Base-by-base conservation (phyloP, 495 filamentous ascomycete species). In the Ramalina peruviana region DNA sequence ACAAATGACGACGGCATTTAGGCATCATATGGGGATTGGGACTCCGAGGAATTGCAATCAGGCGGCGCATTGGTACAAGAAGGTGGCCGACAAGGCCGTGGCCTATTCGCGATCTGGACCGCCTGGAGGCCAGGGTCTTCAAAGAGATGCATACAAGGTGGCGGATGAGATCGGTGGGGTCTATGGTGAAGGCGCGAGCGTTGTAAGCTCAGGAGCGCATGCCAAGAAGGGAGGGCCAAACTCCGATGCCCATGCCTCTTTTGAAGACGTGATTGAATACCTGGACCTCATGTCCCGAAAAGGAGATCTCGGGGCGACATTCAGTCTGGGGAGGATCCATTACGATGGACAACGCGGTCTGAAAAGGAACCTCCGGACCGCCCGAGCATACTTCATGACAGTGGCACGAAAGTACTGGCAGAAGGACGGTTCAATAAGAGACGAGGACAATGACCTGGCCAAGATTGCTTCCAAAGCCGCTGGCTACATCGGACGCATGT, bases 241-340 rank as follows among this genome's bases (percentile, higher is more conserved):
- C 54, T 80, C 84, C 0, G 82, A 88, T 54, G 73, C 79, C 0
- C 79, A 90, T 50, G 86, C 88, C 3, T 83, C 86, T 13, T 72
- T 96, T 41, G 92, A 96, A 50, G 90, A 97, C 65, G 80, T 97
- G 16, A 74, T 97, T 48, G 92, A 99, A 63, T 99, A 93, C 56
- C 68, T 96, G 57, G 88, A 96, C 62, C 70, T 97, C 46, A 83
- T 96, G 80, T 88, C 88, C 6, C 78, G 87, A 52, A 96, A 96
- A 60, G 89, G 89, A 6, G 88, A 97, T 56, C 75, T 93, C 53
- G 92, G 88, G 58, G 87, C 92, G 3, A 93, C 87, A 0, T 94
- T 88, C 62, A 88, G 82, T 48, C 71, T 98, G 0, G 92, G 85
- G 17, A 80, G 84, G 50, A 77, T 96, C 51, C 80, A 95, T 57